phyloP scores from a whole-genome alignment of 179 eudicot genomes.

The Drosera spatulata region DNA sequence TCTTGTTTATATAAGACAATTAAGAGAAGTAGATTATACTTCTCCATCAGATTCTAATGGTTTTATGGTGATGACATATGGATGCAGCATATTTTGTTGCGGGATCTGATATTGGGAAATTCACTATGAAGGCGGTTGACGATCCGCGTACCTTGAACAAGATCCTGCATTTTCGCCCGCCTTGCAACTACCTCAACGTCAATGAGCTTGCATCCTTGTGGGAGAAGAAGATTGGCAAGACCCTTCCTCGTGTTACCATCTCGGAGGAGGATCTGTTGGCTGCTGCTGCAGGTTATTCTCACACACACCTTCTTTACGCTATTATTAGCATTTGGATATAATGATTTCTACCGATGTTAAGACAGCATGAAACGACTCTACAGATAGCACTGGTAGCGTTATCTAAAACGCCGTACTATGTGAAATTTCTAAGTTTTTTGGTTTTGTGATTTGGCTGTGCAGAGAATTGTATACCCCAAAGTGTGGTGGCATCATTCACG shows the following conservation, averaged over 20 bases:
- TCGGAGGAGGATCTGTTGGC: conserved; percentile 32
- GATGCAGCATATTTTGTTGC: conserved; percentile 47
- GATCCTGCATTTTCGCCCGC: conserved; percentile 46
- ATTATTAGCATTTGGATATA: too few relatives aligned
- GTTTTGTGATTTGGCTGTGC: background rate
- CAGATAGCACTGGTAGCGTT: too few relatives aligned
- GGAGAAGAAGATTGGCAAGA: conserved; percentile 44
- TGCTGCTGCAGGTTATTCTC: conserved; percentile 23
- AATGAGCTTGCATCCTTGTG: conserved; percentile 48
- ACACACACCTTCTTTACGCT: too few relatives aligned
- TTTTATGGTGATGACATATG: too few relatives aligned
- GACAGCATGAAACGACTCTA: too few relatives aligned
- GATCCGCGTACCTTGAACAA: conserved; percentile 41
- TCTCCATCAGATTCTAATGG: too few relatives aligned
- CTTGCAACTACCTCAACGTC: conserved; percentile 34
- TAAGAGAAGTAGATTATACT: too few relatives aligned
- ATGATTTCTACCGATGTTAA: too few relatives aligned
- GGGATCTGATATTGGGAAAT: conserved; percentile 45
- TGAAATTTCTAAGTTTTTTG: too few relatives aligned
- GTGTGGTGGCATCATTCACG: conserved; percentile 47
- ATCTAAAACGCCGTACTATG: too few relatives aligned
- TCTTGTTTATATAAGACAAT: too few relatives aligned
- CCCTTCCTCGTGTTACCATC: conserved; percentile 35
- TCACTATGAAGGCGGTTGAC: conserved; percentile 30
- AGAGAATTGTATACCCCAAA: conserved; percentile 34